These are phyloP conservation scores for Backusella morwellensis DNA, from an alignment of 192 early-diverging fungal genomes.

Conservation along the genomic window DNA sequence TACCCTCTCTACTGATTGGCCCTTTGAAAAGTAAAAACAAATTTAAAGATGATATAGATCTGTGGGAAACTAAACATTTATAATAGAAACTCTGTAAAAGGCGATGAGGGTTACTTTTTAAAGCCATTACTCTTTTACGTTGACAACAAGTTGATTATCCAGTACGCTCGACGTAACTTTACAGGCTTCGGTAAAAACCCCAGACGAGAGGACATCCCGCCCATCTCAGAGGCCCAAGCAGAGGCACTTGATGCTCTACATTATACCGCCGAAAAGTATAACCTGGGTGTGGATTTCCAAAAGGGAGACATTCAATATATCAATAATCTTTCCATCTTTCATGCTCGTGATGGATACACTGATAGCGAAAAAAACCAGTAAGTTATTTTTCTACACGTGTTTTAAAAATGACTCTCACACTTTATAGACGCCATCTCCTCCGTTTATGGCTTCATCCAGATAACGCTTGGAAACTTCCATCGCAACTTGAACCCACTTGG, in stretches of 20 bases:
- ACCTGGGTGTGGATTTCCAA: constrained; percentile 17
- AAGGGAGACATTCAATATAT: constrained; percentile 35
- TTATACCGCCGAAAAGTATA: constrained; percentile 27
- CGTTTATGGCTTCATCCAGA: constrained; percentile 32
- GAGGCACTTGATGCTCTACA: constrained; percentile 26
- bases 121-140: constrained; percentile 21
- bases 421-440: constrained; percentile 23
- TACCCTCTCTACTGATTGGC: constrained; percentile 18
- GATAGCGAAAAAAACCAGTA: constrained; percentile 29
- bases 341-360: constrained; percentile 23
- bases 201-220: constrained; percentile 23
- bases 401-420: not conserved
- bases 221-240: constrained; percentile 27
- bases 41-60: not conserved
- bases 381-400: not conserved
- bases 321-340: constrained; percentile 28
- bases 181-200: constrained; percentile 30
- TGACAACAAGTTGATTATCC: constrained; percentile 26
- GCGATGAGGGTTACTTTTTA: not conserved
- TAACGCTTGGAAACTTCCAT: constrained; percentile 18
- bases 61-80: not conserved
- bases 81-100: not conserved
- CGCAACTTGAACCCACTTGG: constrained; percentile 20
- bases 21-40: constrained; percentile 20
- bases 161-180: constrained; percentile 27